phyloP scores from a whole-genome alignment of 495 filamentous ascomycete species.

The Penicillium cinerascens region DNA sequence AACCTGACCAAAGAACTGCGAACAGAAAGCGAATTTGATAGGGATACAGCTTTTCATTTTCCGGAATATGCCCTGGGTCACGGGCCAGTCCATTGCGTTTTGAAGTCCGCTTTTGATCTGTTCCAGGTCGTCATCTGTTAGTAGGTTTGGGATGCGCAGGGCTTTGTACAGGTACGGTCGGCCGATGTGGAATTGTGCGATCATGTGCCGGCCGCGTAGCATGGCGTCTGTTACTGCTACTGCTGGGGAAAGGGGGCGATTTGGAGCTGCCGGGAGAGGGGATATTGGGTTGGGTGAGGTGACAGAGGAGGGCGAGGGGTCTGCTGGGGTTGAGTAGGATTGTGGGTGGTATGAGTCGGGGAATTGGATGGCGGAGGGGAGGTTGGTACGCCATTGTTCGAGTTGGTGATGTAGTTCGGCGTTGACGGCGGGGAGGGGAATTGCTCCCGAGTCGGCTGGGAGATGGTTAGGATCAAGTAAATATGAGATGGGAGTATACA shows the following conservation, averaged over 20 bases:
- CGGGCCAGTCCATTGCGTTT: conserved; percentile 47
- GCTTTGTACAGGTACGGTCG: conserved; percentile 49
- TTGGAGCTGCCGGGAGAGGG: conserved; percentile 17
- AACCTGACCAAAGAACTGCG: conserved; percentile 49
- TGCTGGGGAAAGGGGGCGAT: conserved; percentile 34
- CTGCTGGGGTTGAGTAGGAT: conserved; percentile 14
- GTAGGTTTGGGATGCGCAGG: conserved; percentile 34
- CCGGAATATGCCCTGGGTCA: conserved; percentile 41
- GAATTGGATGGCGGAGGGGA: conserved; percentile 42
- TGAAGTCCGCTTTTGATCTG: conserved; percentile 41
- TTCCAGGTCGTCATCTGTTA: conserved; percentile 45
- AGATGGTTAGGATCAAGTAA: background rate
- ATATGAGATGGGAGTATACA: conserved; percentile 1
- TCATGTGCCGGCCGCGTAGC: conserved; percentile 43
- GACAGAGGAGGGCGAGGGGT: conserved; percentile 22
- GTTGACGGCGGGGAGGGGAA: conserved; percentile 45
- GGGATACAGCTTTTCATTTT: conserved; percentile 48
- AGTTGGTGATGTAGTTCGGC: conserved; percentile 46
- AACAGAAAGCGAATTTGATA: conserved; percentile 48
- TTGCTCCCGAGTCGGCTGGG: conserved; percentile 42
- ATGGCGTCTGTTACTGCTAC: conserved; percentile 45
- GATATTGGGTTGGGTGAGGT: conserved; percentile 26
- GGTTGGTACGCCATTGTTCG: conserved; percentile 46
- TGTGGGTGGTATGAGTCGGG: conserved; percentile 21
- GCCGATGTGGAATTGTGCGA: conserved; percentile 49